Evolutionary conservation across 352 stramenopile species (phyloP), one percentile per base, ranked within the genome.

Genomic region (Phytophthora niederhauseri): DNA sequence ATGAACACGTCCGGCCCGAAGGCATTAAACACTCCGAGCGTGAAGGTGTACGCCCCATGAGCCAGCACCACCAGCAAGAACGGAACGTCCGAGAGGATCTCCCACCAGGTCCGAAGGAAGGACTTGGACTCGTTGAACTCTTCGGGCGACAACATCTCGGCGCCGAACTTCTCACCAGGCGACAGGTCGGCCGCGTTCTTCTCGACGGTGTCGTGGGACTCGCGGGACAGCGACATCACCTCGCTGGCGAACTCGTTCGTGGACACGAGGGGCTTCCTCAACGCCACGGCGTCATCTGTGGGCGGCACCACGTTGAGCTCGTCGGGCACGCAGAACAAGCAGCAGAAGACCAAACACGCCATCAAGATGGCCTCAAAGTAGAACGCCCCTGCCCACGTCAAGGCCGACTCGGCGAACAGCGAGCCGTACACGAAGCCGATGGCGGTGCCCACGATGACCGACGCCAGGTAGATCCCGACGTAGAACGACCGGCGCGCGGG

Each of bases 391-490:
- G 77, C 69, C 90, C 91, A 97, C 19, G 80, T 84, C 55, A 81
- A 75, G 0, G 72, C 57, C 17, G 76, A 87, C 6, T 75, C 66
- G n/a, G 85, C 77, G 43, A 93, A 82, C 17, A 87, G 26, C 28
- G 84, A 80, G 24, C 83, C 85, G 52, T 93, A 95, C 19, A 88
- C 75, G 64, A 95, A 97, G 17, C 90, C 90, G 17, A 93, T 61
- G 14, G 90, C 90, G 17, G 82, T 93, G 26, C 89, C 89, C 12
- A 92, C 78, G 31, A 93, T 93, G 54, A 97, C 87, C 6, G 85
- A 90, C 57, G 80, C 89, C 60, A 97, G 90, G 78, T 95, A 98
- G 51, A 98, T 73, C 45, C 84, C 91, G 11, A 98, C 75, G 83
- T 91, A 98, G 53, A 93, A 67, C 15, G 90, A 89, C 17, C 78